Conservation (phyloP, 78 protist species). For the Chrysochromulina parva region DNA sequence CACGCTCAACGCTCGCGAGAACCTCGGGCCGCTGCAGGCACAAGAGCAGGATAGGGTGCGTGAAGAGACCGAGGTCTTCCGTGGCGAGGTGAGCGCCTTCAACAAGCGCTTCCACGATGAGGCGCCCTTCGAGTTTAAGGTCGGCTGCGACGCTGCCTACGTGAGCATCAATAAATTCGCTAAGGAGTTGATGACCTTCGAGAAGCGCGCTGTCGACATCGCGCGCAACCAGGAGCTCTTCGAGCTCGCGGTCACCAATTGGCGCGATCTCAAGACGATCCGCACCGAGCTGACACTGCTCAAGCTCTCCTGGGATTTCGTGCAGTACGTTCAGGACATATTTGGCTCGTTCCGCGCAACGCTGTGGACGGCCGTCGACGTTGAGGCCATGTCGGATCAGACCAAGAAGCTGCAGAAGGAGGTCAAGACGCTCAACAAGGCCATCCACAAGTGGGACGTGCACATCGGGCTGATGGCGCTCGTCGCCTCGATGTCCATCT, state of each 20-base stretch:
- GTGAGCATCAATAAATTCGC: neutral
- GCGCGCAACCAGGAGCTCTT: constrained; percentile 43
- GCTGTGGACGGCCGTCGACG: constrained; percentile 66
- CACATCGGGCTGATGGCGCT: constrained; percentile 56
- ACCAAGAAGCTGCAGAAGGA: constrained; percentile 48
- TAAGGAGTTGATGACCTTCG: neutral
- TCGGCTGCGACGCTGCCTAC: constrained; percentile 43
- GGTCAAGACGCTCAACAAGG: neutral
- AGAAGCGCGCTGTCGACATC: neutral
- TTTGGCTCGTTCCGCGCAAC: constrained; percentile 48
- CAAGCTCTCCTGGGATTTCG: constrained; percentile 76
- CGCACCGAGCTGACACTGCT: neutral
- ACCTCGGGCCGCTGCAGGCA: neutral
- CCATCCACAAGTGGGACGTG: constrained; percentile 40
- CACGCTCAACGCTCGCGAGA: neutral
- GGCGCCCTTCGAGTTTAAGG: neutral
- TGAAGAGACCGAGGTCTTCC: constrained; percentile 37
- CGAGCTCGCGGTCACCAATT: constrained; percentile 40
- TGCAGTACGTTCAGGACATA: constrained; percentile 18
- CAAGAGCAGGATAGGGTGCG: constrained; percentile 32
- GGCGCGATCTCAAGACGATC: constrained; percentile 29
- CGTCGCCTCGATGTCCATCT: constrained; percentile 58
- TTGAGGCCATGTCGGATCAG: constrained; percentile 52
- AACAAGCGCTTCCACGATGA: neutral
- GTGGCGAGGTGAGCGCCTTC: neutral